Percentiles rank a stretch among this genome's conserved stretches.
Evolutionary conservation across 1,139 yeast genomes (phyloP).

Genomic region (Yamadazyma membranifaciens): DNA sequence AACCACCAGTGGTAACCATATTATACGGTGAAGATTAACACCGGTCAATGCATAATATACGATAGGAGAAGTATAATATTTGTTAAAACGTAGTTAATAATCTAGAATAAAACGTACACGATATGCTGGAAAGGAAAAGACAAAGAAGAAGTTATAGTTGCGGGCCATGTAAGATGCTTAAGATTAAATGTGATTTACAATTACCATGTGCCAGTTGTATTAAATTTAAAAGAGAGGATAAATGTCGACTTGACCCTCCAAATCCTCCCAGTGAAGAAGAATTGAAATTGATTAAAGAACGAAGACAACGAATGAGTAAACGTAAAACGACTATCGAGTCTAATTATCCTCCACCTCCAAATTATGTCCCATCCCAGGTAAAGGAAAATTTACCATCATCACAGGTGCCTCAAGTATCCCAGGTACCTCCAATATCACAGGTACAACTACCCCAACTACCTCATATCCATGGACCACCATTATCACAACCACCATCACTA

Average conservation of each 20-base stretch:
- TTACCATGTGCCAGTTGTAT: conserved; percentile 51
- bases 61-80: background rate
- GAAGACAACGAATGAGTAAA: conserved; percentile 21
- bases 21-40: background rate
- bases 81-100: background rate
- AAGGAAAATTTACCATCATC: too few relatives aligned
- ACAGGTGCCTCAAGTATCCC: too few relatives aligned
- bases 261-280: conserved; percentile 42
- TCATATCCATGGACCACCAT: too few relatives aligned
- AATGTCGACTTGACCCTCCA: conserved; percentile 43
- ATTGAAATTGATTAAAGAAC: conserved; percentile 22
- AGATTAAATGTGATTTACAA: conserved; percentile 52
- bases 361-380: too few relatives aligned
- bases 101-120: background rate
- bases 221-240: conserved; percentile 38
- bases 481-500: too few relatives aligned
- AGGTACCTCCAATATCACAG: too few relatives aligned
- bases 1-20: too few relatives aligned
- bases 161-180: conserved; percentile 54
- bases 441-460: too few relatives aligned
- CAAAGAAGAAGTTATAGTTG: conserved; percentile 54
- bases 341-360: too few relatives aligned
- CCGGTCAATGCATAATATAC: background rate
- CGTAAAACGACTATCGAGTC: conserved; percentile 5
- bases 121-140: conserved; percentile 8